A percentile compares a stretch with the other conserved stretches of the same genome.
These are phyloP conservation scores for Claviceps maximensis DNA, from an alignment of 2,329 filamentous ascomycete species.

Conservation along the genomic window DNA sequence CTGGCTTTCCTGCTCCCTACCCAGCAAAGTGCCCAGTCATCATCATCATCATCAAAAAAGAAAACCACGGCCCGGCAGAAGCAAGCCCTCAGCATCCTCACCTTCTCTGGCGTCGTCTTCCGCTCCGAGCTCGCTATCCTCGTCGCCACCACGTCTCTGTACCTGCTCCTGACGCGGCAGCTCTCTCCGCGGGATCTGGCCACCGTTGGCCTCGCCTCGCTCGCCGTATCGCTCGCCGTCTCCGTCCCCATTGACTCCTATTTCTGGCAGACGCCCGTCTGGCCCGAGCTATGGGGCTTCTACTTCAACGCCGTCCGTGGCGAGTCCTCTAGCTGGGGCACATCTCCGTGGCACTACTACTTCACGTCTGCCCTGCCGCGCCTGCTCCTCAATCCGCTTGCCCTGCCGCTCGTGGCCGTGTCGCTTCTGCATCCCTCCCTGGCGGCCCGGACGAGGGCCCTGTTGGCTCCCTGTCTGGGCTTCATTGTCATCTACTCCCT, in stretches of 20 bases:
- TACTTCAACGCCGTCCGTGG: conserved; percentile 82
- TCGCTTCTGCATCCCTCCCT: conserved; percentile 37
- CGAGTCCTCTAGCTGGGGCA: conserved; percentile 77
- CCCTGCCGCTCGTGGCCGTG: conserved; percentile 40
- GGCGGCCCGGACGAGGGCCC: conserved; percentile 25
- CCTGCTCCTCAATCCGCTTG: conserved; percentile 68
- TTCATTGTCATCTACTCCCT: conserved; percentile 75
- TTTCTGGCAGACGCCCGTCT: conserved; percentile 80
- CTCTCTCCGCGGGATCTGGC: conserved; percentile 46
- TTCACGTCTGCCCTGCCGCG: conserved; percentile 69
- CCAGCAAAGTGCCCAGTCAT: conserved; percentile 13
- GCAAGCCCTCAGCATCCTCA: conserved; percentile 60
- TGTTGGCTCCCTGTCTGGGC: conserved; percentile 52
- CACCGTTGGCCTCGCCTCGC: conserved; percentile 50
- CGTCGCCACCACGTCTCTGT: conserved; percentile 52
- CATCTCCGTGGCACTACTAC: conserved; percentile 76
- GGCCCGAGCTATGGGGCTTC: conserved; percentile 85
- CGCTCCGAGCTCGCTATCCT: conserved; percentile 80
- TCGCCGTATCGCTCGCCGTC: conserved; percentile 49
- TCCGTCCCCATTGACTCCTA: conserved; percentile 76
- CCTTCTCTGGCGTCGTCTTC: conserved; percentile 71
- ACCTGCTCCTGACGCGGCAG: conserved; percentile 44
- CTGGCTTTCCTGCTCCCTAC: conserved; percentile 33
- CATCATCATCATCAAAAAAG: background rate
- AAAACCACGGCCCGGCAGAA: conserved; percentile 33